Percentiles rank a stretch among this genome's conserved stretches.
Evolutionary conservation across 179 eudicot genomes (phyloP).

Genomic region (Gypsophila paniculata): DNA sequence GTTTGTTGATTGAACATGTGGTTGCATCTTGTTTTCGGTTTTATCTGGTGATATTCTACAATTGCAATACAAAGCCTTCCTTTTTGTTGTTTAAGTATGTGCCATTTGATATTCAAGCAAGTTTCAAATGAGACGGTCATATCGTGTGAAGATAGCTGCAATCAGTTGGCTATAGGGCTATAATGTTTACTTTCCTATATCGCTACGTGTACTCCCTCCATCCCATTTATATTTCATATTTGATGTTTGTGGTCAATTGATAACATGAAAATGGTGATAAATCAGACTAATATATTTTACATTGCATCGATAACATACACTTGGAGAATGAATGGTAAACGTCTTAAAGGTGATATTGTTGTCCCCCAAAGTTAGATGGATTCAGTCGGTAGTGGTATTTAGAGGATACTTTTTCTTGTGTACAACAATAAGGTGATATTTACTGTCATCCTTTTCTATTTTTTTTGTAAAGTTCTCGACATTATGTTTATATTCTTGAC

Average conservation of each 20-base stretch:
- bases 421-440: too few relatives aligned
- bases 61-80: not conserved
- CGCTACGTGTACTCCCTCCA: not conserved
- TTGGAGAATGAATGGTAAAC: too few relatives aligned
- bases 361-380: too few relatives aligned
- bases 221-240: too few relatives aligned
- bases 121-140: not conserved
- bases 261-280: too few relatives aligned
- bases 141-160: not conserved
- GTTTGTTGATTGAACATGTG: slow-evolving; percentile 19
- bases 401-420: too few relatives aligned
- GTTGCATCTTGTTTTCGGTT: not conserved
- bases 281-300: too few relatives aligned
- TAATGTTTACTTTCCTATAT: not conserved
- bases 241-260: too few relatives aligned
- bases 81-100: not conserved
- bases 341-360: too few relatives aligned
- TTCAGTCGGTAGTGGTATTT: too few relatives aligned
- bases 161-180: not conserved
- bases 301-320: too few relatives aligned
- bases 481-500: not conserved
- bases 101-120: not conserved
- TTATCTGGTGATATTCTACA: not conserved
- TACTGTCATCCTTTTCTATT: not conserved
- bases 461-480: not conserved